Conservation (phyloP, 2,329 filamentous ascomycete species). For the Lecanicillium sp. region DNA sequence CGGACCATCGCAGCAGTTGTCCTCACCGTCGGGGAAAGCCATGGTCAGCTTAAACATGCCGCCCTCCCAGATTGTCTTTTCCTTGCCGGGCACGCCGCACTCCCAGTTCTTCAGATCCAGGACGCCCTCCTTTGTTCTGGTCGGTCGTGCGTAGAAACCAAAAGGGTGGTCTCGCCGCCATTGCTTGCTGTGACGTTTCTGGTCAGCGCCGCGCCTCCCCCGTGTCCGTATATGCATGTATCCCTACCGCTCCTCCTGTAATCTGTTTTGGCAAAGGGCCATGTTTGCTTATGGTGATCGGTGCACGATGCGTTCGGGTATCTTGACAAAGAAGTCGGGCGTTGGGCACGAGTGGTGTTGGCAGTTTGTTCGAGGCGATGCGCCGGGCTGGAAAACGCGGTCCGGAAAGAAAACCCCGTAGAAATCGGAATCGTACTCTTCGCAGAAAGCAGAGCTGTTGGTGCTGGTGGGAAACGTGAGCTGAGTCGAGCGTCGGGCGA, state of each 20-base stretch:
- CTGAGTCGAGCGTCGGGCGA: not conserved
- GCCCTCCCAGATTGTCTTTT: conserved; percentile 97
- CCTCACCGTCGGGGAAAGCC: conserved; percentile 83
- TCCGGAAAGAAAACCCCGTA: no score
- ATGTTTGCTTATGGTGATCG: conserved; percentile 39
- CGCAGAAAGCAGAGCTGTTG: not conserved
- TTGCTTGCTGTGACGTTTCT: conserved; percentile 62
- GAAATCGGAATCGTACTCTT: no score
- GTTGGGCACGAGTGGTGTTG: not conserved
- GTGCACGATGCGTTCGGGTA: not conserved
- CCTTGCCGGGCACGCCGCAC: conserved; percentile 90
- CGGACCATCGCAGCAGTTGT: not conserved
- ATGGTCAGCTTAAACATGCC: conserved; percentile 93
- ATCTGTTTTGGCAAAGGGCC: conserved; percentile 82
- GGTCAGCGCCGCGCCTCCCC: conserved; percentile 17
- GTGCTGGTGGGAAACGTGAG: not conserved
- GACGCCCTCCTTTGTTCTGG: conserved; percentile 70
- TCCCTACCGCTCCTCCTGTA: conserved; percentile 79
- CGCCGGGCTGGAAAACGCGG: not conserved
- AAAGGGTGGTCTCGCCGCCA: conserved; percentile 97
- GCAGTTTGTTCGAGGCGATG: not conserved
- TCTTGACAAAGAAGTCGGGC: not conserved
- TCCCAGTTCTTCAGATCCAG: conserved; percentile 95
- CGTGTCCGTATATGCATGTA: not conserved
- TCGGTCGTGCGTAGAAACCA: conserved; percentile 89